phyloP scores from a whole-genome alignment of 192 early-diverging fungal genomes.

The Phlyctochytrium planicorne region DNA sequence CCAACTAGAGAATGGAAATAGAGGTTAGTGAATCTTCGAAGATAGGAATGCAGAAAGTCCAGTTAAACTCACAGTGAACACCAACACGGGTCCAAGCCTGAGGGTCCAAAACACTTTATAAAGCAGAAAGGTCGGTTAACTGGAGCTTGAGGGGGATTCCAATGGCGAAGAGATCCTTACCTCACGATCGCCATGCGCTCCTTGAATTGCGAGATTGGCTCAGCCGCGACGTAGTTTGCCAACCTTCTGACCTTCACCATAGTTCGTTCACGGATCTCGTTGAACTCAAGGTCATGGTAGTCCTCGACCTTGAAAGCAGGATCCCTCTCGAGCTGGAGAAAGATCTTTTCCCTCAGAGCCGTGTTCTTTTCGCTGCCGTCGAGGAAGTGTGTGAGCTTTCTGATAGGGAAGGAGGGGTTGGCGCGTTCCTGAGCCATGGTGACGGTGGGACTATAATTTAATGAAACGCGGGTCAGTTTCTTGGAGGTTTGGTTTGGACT shows the following conservation, averaged over 20 bases:
- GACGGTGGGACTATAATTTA: not conserved
- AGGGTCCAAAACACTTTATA: constrained; percentile 75
- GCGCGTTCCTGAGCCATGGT: constrained; percentile 71
- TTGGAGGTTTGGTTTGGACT: too few relatives aligned
- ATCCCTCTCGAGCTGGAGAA: constrained; percentile 84
- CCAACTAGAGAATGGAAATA: constrained; percentile 42
- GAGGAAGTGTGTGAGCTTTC: constrained; percentile 78
- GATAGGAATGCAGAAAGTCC: not conserved
- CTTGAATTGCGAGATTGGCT: constrained; percentile 68
- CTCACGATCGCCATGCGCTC: constrained; percentile 69
- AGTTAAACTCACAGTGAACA: constrained; percentile 61
- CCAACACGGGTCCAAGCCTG: constrained; percentile 90
- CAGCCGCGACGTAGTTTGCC: constrained; percentile 69
- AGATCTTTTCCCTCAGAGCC: constrained; percentile 65
- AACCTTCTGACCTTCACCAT: constrained; percentile 80
- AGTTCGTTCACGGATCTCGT: constrained; percentile 75
- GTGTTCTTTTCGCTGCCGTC: constrained; percentile 73
- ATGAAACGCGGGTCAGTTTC: too few relatives aligned
- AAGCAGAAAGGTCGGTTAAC: not conserved
- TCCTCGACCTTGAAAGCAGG: constrained; percentile 78
- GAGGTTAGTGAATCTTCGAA: not conserved
- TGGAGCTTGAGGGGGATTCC: not conserved
- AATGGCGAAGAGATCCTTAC: not conserved
- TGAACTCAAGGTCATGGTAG: constrained; percentile 73
- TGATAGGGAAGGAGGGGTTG: constrained; percentile 71